phyloP scores from a whole-genome alignment of 2,329 filamentous ascomycete species.

The Venturia pyrina region DNA sequence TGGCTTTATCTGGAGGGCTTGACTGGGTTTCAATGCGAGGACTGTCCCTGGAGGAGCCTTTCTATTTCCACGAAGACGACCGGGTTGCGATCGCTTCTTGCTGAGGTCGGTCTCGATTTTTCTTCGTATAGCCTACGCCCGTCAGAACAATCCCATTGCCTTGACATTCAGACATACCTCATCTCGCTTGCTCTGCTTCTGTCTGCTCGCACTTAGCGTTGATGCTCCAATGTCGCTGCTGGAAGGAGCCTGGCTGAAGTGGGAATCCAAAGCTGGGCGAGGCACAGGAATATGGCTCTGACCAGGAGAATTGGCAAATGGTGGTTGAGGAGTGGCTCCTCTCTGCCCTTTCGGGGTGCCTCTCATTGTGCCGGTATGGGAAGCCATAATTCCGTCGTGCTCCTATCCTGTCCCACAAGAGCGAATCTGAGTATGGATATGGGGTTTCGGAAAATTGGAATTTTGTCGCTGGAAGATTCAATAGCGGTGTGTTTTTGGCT shows the following conservation, averaged over 20 bases:
- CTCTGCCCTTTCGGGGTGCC: conserved; percentile 59
- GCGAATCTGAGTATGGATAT: not conserved
- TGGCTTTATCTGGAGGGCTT: conserved; percentile 95
- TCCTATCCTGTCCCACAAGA: not conserved
- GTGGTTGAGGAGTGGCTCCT: conserved; percentile 34
- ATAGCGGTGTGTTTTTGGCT: not conserved
- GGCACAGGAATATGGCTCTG: conserved; percentile 64
- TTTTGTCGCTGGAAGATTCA: not conserved
- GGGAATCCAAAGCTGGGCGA: conserved; percentile 57
- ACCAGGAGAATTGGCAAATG: conserved; percentile 48
- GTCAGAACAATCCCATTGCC: not conserved
- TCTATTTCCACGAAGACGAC: conserved; percentile 71
- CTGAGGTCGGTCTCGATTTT: conserved; percentile 96
- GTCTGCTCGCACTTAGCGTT: conserved; percentile 81
- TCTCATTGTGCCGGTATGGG: conserved; percentile 50
- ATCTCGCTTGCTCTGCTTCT: conserved; percentile 96
- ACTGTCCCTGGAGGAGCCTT: conserved; percentile 96
- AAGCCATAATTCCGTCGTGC: not conserved
- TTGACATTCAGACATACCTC: conserved; percentile 56
- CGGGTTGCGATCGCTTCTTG: conserved; percentile 83
- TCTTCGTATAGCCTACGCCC: conserved; percentile 72
- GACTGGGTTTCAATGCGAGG: conserved; percentile 87
- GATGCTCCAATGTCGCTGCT: conserved; percentile 52
- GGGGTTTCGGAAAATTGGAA: not conserved
- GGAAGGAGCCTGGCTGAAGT: conserved; percentile 30